Conservation (phyloP, 1,284 basidiomycete species). For the Cutaneotrichosporon cavernicola region DNA sequence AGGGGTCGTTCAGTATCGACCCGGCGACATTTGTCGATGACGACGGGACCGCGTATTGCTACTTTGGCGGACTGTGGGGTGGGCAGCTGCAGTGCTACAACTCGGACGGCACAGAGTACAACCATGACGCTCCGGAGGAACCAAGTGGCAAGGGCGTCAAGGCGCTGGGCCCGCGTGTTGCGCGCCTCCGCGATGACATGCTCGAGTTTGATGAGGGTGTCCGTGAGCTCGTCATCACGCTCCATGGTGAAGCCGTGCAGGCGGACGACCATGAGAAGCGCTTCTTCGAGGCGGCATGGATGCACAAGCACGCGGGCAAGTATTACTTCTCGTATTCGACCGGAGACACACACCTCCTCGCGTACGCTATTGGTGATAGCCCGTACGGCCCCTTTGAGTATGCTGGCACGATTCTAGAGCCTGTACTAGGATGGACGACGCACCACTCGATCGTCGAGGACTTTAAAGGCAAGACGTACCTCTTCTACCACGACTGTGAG, state of each 20-base stretch:
- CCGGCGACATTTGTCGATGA: slow-evolving; percentile 43
- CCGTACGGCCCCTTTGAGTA: slow-evolving; percentile 44
- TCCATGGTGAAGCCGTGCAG: slow-evolving; percentile 28
- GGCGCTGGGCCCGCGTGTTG: slow-evolving; percentile 37
- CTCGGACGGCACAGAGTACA: slow-evolving; percentile 27
- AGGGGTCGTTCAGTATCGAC: slow-evolving; percentile 40
- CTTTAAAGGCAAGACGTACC: slow-evolving; percentile 36
- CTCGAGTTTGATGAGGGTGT: slow-evolving; percentile 35
- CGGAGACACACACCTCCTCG: slow-evolving; percentile 42
- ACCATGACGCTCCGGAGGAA: slow-evolving; percentile 33
- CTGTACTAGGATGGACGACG: slow-evolving; percentile 44
- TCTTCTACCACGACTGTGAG: slow-evolving; percentile 47
- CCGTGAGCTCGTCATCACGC: slow-evolving; percentile 32
- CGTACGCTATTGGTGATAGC: slow-evolving; percentile 32
- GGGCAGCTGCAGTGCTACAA: slow-evolving; percentile 44
- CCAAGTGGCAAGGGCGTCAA: slow-evolving; percentile 29
- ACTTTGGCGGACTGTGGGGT: slow-evolving; percentile 47
- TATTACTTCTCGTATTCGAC: slow-evolving; percentile 49
- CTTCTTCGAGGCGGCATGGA: slow-evolving; percentile 48
- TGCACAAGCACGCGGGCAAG: slow-evolving; percentile 38
- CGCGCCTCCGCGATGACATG: slow-evolving; percentile 34
- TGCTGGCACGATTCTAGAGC: slow-evolving; percentile 38
- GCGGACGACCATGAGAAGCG: slow-evolving; percentile 43
- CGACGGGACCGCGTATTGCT: slow-evolving; percentile 38
- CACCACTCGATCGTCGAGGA: slow-evolving; percentile 40